Evolutionary conservation across 164 flowering plant species (phyloP).

Genomic region (Vitis labrusca): DNA sequence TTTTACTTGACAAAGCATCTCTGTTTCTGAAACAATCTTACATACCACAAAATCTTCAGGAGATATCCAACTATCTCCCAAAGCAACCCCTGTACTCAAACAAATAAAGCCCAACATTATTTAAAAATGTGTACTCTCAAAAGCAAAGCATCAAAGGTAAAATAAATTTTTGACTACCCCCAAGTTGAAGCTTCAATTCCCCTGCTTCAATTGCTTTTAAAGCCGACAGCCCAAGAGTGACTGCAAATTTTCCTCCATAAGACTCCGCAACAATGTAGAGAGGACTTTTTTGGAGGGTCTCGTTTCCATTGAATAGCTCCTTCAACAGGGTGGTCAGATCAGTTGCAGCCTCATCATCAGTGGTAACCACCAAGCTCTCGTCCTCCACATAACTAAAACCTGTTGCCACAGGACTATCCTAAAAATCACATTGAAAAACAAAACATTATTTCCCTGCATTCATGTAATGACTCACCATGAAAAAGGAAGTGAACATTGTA

Average conservation of each 20-base stretch:
- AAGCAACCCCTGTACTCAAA: slow-evolving; percentile 17
- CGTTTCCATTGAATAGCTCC: slow-evolving; percentile 19
- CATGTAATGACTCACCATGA: background rate
- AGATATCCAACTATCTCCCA: slow-evolving; percentile 25
- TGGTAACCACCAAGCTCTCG: slow-evolving; percentile 10
- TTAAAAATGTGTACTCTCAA: background rate
- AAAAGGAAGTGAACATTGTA: background rate
- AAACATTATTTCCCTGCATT: background rate
- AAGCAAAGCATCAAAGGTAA: background rate
- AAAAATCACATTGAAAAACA: background rate
- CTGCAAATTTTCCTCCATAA: slow-evolving; percentile 22
- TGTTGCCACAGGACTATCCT: slow-evolving; percentile 21
- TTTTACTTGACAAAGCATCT: too few relatives aligned
- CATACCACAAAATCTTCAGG: slow-evolving; percentile 22
- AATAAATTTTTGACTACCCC: slow-evolving; percentile 6
- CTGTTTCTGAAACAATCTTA: background rate
- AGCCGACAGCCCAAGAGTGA: slow-evolving; percentile 15
- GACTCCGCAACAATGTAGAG: slow-evolving; percentile 20
- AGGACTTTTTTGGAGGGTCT: slow-evolving; percentile 17
- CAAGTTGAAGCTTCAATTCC: slow-evolving; percentile 21
- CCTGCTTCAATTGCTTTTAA: slow-evolving; percentile 15
- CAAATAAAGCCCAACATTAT: background rate
- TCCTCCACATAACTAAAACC: slow-evolving; percentile 22
- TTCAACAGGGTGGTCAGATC: slow-evolving; percentile 22
- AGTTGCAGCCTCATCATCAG: slow-evolving; percentile 21